phyloP scores from a whole-genome alignment of 2,329 filamentous ascomycete species.

The Calonectria crousiana region DNA sequence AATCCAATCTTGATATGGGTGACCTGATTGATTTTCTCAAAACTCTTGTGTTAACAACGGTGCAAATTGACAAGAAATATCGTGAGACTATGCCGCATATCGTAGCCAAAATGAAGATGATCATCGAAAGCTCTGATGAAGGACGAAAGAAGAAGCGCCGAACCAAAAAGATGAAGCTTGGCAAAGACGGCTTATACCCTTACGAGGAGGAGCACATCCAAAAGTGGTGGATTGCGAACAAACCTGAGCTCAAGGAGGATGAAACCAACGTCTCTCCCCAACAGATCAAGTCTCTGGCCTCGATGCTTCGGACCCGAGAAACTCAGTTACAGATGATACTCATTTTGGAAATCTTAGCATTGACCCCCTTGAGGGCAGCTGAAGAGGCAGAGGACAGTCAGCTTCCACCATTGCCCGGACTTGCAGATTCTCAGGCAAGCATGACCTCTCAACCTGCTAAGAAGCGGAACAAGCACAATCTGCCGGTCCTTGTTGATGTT shows the following conservation, averaged over 20 bases:
- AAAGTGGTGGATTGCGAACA: slow-evolving; percentile 77
- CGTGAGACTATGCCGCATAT: slow-evolving; percentile 76
- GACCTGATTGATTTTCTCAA: slow-evolving; percentile 79
- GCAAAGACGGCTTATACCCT: slow-evolving; percentile 77
- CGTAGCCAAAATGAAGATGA: slow-evolving; percentile 67
- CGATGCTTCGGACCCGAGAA: slow-evolving; percentile 78
- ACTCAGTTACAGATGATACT: slow-evolving; percentile 86
- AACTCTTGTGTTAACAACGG: slow-evolving; percentile 73
- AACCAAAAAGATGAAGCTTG: slow-evolving; percentile 74
- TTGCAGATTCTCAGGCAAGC: slow-evolving; percentile 49
- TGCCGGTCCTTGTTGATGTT: slow-evolving; percentile 76
- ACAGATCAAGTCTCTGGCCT: slow-evolving; percentile 72
- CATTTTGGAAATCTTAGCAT: slow-evolving; percentile 79
- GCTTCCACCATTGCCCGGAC: slow-evolving; percentile 58
- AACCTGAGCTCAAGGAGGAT: slow-evolving; percentile 63
- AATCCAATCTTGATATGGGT: slow-evolving; percentile 69
- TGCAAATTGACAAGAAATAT: slow-evolving; percentile 83
- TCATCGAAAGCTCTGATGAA: slow-evolving; percentile 68
- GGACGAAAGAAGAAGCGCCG: slow-evolving; percentile 62
- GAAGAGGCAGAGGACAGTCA: slow-evolving; percentile 58
- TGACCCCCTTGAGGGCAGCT: slow-evolving; percentile 67
- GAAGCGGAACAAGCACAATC: slow-evolving; percentile 73
- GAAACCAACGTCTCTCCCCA: slow-evolving; percentile 61
- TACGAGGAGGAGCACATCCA: slow-evolving; percentile 74
- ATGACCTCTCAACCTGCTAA: slow-evolving; percentile 52